Evolutionary conservation across 2,329 filamentous ascomycete genomes (phyloP), one percentile per base, ranked within the genome.

Genomic region (Tothia fuscella): DNA sequence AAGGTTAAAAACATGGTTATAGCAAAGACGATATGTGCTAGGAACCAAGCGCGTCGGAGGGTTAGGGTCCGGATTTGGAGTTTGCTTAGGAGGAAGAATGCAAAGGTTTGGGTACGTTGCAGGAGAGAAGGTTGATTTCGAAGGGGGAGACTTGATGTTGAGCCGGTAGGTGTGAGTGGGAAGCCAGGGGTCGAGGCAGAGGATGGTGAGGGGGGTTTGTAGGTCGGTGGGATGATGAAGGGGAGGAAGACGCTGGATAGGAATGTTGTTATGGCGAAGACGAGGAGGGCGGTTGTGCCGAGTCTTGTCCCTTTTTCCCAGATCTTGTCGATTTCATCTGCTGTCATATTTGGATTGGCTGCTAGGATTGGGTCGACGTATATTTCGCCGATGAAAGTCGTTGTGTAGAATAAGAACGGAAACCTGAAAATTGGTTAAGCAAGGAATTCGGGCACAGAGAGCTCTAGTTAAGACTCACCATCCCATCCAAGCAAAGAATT

Each of bases 341-440:
- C 72, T 1, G 78, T 74, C 69, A 94, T 80, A 56, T 89, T 64
- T 0, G 86, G 87, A 50, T 94, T 82, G 39, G 74, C 66, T 49
- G 78, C 70, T 39, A 95, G 78, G 50, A 74, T 82, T 0, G 86
- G 86, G 55, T 94, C 81, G 14, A 86, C 82, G 52, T 94, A 94
- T 43, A 96, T 83, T 56, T 94, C 86, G 47, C 84, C 88, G 50
- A 95, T 82, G 59, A 91, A 96, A 14, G 86, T 93, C 1, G 87
- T 93, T 4, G 86, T 86, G 65, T 96, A 96, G 64, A 93, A 95
- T 3, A 96, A 71, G 59, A 94, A 87, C 1, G 88, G 88, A 53
- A 95, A 96, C n/a, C n/a, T n/a, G n/a, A n/a, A n/a, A n/a, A n/a
- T n/a, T n/a, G n/a, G n/a, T n/a, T n/a, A n/a, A n/a, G n/a, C n/a